A percentile compares a stretch with the other conserved stretches of the same genome.
phyloP scores from a whole-genome alignment of 352 stramenopile genomes.

The Phytophthora sojae region DNA sequence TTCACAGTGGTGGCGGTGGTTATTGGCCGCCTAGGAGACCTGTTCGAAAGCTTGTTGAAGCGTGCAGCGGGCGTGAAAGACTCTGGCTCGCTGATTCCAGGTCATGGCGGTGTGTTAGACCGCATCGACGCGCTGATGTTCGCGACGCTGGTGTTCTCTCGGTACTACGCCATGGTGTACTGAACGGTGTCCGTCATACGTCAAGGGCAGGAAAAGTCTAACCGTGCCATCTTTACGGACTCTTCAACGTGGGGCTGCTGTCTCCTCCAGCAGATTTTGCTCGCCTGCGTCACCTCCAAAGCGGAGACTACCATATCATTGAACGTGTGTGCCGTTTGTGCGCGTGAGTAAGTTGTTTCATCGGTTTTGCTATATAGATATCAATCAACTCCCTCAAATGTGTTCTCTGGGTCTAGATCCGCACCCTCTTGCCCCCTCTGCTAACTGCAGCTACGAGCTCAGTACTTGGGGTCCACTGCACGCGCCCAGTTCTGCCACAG shows the following conservation, averaged over 20 bases:
- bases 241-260: neutral
- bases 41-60: constrained; percentile 98
- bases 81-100: constrained; percentile 94
- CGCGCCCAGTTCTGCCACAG: constrained; percentile 73
- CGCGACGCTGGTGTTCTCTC: constrained; percentile 66
- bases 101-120: constrained; percentile 95
- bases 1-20: constrained; percentile 92
- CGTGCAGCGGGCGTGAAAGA: constrained; percentile 95
- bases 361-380: constrained; percentile 40
- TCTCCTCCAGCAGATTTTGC: constrained; percentile 2
- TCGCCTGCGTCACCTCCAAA: constrained; percentile 3
- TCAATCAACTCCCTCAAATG: constrained; percentile 18
- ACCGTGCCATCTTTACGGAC: neutral
- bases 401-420: neutral
- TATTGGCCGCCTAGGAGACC: constrained; percentile 93
- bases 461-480: constrained; percentile 83
- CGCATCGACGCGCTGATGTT: constrained; percentile 97
- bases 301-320: constrained; percentile 15
- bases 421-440: neutral
- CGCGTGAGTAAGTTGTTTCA: constrained; percentile 17
- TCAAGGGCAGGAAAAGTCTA: neutral
- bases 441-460: constrained; percentile 12
- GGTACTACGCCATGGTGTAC: constrained; percentile 52
- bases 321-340: constrained; percentile 15
- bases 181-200: neutral